These are phyloP conservation scores for Asclepias syriaca DNA, from an alignment of 257 asterid species.

Conservation along the genomic window DNA sequence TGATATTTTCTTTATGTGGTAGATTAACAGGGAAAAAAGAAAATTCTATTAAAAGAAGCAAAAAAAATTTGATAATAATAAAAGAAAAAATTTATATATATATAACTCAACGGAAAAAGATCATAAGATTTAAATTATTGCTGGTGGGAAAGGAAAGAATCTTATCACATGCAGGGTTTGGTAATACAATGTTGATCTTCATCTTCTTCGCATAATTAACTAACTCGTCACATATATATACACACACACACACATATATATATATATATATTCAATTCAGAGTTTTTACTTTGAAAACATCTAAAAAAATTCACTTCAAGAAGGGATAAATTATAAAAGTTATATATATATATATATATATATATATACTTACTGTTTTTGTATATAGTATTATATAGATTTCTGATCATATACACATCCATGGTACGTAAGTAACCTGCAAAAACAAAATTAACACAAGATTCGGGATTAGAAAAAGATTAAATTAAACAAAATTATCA, in stretches of 20 bases:
- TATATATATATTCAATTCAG: too few species aligned
- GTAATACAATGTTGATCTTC: background rate
- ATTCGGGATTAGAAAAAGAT: background rate
- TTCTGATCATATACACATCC: background rate
- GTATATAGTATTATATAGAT: background rate
- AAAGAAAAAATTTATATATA: background rate
- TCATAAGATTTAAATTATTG: background rate
- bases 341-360: too few species aligned
- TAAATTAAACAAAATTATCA: background rate
- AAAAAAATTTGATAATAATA: background rate
- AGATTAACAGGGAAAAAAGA: background rate
- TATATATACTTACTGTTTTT: background rate
- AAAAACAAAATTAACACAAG: background rate
- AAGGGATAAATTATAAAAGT: background rate
- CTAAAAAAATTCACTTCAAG: background rate
- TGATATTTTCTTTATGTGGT: slow-evolving; percentile 1
- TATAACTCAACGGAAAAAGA: background rate
- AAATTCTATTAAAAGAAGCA: too few species aligned
- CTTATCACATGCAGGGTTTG: slow-evolving; percentile 1
- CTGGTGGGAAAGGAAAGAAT: background rate
- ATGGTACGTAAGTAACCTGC: slow-evolving; percentile 1
- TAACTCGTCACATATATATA: background rate
- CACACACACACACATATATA: too few species aligned
- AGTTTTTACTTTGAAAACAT: too few species aligned
- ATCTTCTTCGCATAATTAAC: background rate